Percentiles rank a stretch among this genome's conserved stretches.
Conservation (phyloP, 192 early-diverging fungal genomes). For the Linnemannia exigua region DNA sequence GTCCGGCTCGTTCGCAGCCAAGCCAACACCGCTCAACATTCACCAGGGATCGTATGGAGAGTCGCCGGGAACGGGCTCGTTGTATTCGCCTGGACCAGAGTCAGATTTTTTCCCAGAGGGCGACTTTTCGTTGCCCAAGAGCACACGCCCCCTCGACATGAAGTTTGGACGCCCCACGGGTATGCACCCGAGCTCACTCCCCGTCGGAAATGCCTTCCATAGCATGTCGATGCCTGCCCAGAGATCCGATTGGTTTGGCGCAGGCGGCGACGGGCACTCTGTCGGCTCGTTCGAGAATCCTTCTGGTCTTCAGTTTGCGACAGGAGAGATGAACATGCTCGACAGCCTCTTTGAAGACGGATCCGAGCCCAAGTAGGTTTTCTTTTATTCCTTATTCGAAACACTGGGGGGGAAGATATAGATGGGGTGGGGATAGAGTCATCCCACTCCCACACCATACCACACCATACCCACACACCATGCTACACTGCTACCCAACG, state of each 20-base stretch:
- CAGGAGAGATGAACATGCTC: conserved; percentile 50
- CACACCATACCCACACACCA: not conserved
- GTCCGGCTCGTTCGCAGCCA: conserved; percentile 10
- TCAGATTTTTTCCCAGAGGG: conserved; percentile 19
- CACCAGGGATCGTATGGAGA: conserved; percentile 34
- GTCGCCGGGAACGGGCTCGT: conserved; percentile 32
- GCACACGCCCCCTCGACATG: conserved; percentile 25
- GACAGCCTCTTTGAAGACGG: conserved; percentile 61
- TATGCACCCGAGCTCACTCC: conserved; percentile 26
- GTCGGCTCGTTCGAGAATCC: conserved; percentile 36
- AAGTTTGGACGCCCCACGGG: conserved; percentile 27
- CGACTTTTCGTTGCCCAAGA: conserved; percentile 29
- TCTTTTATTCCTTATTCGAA: conserved; percentile 40
- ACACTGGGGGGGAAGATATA: not conserved
- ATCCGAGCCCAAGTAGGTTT: conserved; percentile 64
- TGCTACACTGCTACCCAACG: not conserved
- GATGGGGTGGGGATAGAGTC: not conserved
- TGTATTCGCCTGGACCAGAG: conserved; percentile 36
- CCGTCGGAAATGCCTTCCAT: conserved; percentile 55
- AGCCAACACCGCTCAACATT: conserved; percentile 30
- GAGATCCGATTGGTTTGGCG: conserved; percentile 62
- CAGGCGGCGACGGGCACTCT: conserved; percentile 13
- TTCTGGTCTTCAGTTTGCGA: conserved; percentile 27
- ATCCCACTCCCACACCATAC: not conserved
- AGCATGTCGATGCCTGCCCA: conserved; percentile 72